Evolutionary conservation across 805 yeast species (phyloP).

Genomic region (Tetrapisispora iriomotensis): DNA sequence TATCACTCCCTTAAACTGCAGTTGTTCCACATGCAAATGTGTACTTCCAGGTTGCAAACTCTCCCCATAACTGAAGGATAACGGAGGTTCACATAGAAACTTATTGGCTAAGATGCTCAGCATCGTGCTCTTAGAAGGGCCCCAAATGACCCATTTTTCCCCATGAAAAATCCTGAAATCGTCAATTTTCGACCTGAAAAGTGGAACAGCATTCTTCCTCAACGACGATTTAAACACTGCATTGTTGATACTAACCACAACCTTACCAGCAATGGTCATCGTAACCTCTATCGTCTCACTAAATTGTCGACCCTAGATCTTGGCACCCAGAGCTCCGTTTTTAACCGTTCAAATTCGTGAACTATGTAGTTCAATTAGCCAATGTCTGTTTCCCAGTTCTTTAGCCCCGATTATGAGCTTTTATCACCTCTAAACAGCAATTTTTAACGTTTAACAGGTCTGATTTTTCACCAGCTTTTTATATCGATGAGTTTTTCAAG

Average conservation of each 20-base stretch:
- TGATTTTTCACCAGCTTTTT: no score
- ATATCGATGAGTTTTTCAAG: no score
- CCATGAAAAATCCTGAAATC: constrained; percentile 21
- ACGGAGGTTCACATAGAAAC: constrained; percentile 22
- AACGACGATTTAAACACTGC: constrained; percentile 33
- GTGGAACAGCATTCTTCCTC: constrained; percentile 27
- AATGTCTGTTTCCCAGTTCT: no score
- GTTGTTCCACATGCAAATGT: constrained; percentile 17
- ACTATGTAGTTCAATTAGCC: no score
- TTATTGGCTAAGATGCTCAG: constrained; percentile 20
- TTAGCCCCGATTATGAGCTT: no score
- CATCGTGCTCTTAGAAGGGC: constrained; percentile 23
- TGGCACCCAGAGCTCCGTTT: no score
- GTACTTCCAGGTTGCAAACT: background rate
- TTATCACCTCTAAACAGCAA: no score
- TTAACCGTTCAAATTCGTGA: no score
- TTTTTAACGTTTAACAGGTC: no score
- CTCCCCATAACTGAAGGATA: constrained; percentile 13
- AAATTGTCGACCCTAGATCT: no score
- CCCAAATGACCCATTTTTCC: constrained; percentile 36
- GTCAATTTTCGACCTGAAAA: constrained; percentile 15
- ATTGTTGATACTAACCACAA: constrained; percentile 6
- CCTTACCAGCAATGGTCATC: background rate
- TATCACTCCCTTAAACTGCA: constrained; percentile 39
- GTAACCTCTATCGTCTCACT: background rate